These are phyloP conservation scores for Sphaerulina musiva DNA, from an alignment of 2,329 filamentous ascomycete species.

Conservation along the genomic window DNA sequence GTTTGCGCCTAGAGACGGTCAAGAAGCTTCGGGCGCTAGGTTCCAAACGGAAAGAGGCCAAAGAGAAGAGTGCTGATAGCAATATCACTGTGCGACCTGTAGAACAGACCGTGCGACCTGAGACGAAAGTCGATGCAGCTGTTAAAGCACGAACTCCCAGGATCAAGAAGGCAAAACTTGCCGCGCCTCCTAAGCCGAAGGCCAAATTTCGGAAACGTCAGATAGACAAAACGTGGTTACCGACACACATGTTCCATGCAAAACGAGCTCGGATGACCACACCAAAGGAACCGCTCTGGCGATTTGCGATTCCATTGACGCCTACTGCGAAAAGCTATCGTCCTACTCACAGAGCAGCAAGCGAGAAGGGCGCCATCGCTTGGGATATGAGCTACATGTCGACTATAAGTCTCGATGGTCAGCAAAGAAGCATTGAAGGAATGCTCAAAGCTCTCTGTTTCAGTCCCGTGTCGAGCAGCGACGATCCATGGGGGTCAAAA, in stretches of 20 bases:
- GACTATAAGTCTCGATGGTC: conserved; percentile 71
- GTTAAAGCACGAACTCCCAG: conserved; percentile 49
- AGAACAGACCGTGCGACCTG: conserved; percentile 16
- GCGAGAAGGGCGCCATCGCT: conserved; percentile 67
- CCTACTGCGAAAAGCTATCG: conserved; percentile 87
- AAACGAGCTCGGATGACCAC: conserved; percentile 86
- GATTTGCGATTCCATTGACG: conserved; percentile 76
- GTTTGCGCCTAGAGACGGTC: conserved; percentile 68
- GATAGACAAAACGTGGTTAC: conserved; percentile 83
- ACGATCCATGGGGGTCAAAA: conserved; percentile 52
- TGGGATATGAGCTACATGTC: conserved; percentile 96
- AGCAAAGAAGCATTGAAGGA: conserved; percentile 55
- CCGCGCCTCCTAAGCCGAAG: conserved; percentile 55
- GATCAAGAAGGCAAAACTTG: conserved; percentile 63
- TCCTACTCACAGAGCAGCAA: conserved; percentile 73
- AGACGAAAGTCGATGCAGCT: conserved; percentile 25
- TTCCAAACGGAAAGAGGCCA: conserved; percentile 42
- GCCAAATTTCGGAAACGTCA: conserved; percentile 80
- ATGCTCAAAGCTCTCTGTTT: conserved; percentile 62
- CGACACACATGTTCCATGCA: conserved; percentile 88
- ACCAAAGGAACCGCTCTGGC: conserved; percentile 74
- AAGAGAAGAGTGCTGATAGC: conserved; percentile 31
- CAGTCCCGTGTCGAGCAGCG: conserved; percentile 24
- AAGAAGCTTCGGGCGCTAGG: conserved; percentile 61
- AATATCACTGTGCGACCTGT: conserved; percentile 18